These are phyloP conservation scores for Vitis hybrid DNA, from an alignment of 177 flowering plant species.

Conservation along the genomic window DNA sequence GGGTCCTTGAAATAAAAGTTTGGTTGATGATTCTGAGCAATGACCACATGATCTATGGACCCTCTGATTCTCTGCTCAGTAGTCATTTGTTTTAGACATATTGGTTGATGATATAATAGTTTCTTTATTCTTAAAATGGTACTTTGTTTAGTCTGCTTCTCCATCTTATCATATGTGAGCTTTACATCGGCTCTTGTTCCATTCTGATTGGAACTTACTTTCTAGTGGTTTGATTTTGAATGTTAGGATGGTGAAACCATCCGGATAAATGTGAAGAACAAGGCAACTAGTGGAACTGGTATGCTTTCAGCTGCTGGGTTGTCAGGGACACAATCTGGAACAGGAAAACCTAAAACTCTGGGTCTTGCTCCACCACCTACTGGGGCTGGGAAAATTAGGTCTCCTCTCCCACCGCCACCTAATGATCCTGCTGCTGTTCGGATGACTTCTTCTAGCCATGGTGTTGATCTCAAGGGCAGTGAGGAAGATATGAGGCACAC, in stretches of 20 bases:
- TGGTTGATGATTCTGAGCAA: too few species aligned
- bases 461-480: slow-evolving; percentile 30
- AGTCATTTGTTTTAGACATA: too few species aligned
- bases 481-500: slow-evolving; percentile 46
- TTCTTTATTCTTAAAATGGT: too few species aligned
- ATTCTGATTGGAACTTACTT: not conserved
- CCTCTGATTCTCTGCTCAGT: too few species aligned
- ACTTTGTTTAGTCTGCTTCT: too few species aligned
- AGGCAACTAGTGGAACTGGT: slow-evolving; percentile 78
- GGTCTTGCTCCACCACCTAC: slow-evolving; percentile 82
- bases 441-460: slow-evolving; percentile 38
- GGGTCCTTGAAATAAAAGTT: too few species aligned
- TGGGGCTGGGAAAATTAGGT: slow-evolving; percentile 65
- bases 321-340: slow-evolving; percentile 49
- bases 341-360: slow-evolving; percentile 53
- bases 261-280: slow-evolving; percentile 86
- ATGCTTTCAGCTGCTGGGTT: slow-evolving; percentile 92
- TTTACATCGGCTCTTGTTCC: not conserved
- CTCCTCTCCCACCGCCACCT: slow-evolving; percentile 95
- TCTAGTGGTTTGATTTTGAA: slow-evolving; percentile 7
- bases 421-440: slow-evolving; percentile 84
- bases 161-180: not conserved
- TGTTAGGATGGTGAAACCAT: slow-evolving; percentile 98
- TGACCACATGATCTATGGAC: too few species aligned
- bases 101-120: too few species aligned